phyloP scores from a whole-genome alignment of 805 yeast genomes.

The Sugiyamaella smithiae region DNA sequence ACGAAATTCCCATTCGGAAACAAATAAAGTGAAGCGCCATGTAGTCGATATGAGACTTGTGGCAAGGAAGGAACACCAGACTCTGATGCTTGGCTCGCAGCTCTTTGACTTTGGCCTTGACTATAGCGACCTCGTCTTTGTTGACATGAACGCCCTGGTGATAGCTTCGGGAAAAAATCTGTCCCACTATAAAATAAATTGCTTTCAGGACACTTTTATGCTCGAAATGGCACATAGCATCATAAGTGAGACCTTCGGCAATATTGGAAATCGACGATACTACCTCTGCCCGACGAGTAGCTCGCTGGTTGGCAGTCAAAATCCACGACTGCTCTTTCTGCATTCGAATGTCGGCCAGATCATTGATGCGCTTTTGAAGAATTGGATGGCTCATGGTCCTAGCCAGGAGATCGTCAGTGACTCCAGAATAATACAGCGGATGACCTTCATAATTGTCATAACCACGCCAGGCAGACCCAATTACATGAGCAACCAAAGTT shows the following conservation, averaged over 20 bases:
- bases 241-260: constrained; percentile 31
- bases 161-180: constrained; percentile 38
- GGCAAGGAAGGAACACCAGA: constrained; percentile 53
- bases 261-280: constrained; percentile 32
- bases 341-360: constrained; percentile 33
- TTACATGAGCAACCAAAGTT: constrained; percentile 30
- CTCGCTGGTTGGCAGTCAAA: constrained; percentile 26
- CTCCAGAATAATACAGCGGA: constrained; percentile 32
- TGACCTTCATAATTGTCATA: constrained; percentile 39
- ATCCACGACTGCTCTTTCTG: constrained; percentile 29
- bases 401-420: constrained; percentile 30
- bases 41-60: constrained; percentile 61
- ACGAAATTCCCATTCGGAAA: constrained; percentile 51
- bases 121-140: constrained; percentile 33
- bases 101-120: constrained; percentile 35
- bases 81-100: constrained; percentile 36
- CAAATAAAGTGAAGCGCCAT: constrained; percentile 54
- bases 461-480: constrained; percentile 38
- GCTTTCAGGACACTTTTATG: constrained; percentile 30
- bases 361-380: constrained; percentile 30
- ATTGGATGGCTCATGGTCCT: constrained; percentile 32
- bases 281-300: constrained; percentile 28
- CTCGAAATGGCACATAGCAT: constrained; percentile 37
- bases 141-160: constrained; percentile 43
- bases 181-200: constrained; percentile 38